phyloP scores from a whole-genome alignment of 345 rosid species.

The Aurinia saxatilis region DNA sequence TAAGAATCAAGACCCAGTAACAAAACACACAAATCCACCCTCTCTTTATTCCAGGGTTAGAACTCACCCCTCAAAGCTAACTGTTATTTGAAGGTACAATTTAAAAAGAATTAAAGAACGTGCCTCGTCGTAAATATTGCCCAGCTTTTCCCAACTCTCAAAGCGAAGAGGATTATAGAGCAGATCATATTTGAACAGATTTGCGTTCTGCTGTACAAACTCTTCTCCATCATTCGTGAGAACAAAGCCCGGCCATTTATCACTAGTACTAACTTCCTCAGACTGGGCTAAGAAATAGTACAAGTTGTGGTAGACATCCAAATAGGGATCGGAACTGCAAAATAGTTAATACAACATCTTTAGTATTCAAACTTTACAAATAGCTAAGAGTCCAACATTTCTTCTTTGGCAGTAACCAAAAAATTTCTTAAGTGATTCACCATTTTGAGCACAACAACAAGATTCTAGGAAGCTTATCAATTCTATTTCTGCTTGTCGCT shows the following conservation, averaged over 20 bases:
- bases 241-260: constrained; percentile 98
- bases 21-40: constrained; percentile 7
- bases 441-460: not conserved
- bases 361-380: constrained; percentile 3
- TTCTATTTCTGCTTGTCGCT: constrained; percentile 11
- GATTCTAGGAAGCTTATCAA: not conserved
- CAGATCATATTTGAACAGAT: constrained; percentile 81
- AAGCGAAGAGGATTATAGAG: constrained; percentile 82
- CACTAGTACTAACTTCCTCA: constrained; percentile 93
- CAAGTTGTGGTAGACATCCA: constrained; percentile 77
- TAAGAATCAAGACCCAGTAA: not conserved
- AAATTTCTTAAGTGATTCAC: constrained; percentile 2
- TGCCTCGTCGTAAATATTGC: constrained; percentile 92
- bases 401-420: constrained; percentile 6
- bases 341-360: constrained; percentile 22
- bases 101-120: constrained; percentile 19
- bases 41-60: not conserved
- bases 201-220: constrained; percentile 87
- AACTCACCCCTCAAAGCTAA: not conserved
- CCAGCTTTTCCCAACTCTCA: constrained; percentile 95
- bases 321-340: constrained; percentile 80
- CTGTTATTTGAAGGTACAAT: constrained; percentile 14
- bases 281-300: constrained; percentile 82
- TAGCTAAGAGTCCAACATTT: not conserved
- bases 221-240: constrained; percentile 98